Conservation (phyloP, 2,329 filamentous ascomycete species). For the Diplocarpon mali region DNA sequence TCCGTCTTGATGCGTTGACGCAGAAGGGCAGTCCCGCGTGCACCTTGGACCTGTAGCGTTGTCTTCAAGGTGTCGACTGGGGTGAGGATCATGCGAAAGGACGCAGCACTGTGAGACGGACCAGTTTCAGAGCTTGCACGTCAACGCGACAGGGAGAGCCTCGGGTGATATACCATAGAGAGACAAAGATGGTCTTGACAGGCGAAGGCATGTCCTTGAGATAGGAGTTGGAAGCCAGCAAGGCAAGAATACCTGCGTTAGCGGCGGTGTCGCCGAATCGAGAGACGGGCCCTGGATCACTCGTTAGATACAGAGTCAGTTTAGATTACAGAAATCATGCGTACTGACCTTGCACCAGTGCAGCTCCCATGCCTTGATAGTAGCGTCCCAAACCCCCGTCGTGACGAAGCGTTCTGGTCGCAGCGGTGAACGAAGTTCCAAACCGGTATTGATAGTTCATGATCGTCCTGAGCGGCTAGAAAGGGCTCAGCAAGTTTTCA, state of each 20-base stretch:
- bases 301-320: background rate
- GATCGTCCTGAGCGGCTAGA: slow-evolving; percentile 36
- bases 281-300: slow-evolving; percentile 31
- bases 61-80: slow-evolving; percentile 41
- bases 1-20: slow-evolving; percentile 34
- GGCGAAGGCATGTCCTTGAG: slow-evolving; percentile 33
- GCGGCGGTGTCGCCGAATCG: slow-evolving; percentile 39
- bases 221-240: slow-evolving; percentile 37
- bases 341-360: slow-evolving; percentile 33
- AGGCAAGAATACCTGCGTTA: slow-evolving; percentile 37
- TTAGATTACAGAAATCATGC: background rate
- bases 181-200: slow-evolving; percentile 37
- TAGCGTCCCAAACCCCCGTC: slow-evolving; percentile 34
- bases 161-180: slow-evolving; percentile 29
- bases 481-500: background rate
- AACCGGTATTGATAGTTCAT: slow-evolving; percentile 42
- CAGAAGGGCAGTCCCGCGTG: slow-evolving; percentile 32
- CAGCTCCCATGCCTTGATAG: slow-evolving; percentile 35
- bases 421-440: slow-evolving; percentile 32
- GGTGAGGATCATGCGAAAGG: slow-evolving; percentile 37
- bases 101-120: slow-evolving; percentile 30
- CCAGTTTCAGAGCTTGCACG: background rate
- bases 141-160: background rate
- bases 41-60: slow-evolving; percentile 37
- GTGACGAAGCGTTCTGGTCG: slow-evolving; percentile 31